These are phyloP conservation scores for Teratosphaeria pseudoeucalypti DNA, from an alignment of 2,329 filamentous ascomycete species.

Conservation along the genomic window DNA sequence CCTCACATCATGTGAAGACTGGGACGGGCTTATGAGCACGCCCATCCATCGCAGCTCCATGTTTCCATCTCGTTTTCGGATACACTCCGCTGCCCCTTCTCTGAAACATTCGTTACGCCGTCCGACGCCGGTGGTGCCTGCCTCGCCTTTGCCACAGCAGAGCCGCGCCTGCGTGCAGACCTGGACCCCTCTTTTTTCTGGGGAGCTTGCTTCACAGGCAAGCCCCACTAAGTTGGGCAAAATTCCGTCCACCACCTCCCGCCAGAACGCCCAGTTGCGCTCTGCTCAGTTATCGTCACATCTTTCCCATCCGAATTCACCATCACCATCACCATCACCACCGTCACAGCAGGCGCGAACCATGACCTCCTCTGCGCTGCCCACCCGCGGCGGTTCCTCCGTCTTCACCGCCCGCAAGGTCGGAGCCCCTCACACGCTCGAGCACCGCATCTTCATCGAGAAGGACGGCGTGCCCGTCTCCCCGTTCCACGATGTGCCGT, in stretches of 20 bases:
- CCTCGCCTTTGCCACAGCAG: neutral
- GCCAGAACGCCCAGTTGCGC: neutral
- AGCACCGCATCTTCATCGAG: slow-evolving; percentile 96
- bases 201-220: neutral
- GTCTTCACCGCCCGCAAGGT: slow-evolving; percentile 76
- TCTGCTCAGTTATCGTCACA: neutral
- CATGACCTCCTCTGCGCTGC: slow-evolving; percentile 13
- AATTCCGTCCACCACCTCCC: neutral
- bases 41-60: neutral
- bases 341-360: slow-evolving; percentile 3
- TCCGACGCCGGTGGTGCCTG: neutral
- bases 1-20: neutral
- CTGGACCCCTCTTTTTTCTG: neutral
- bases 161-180: neutral
- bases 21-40: neutral
- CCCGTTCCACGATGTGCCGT: slow-evolving; percentile 95
- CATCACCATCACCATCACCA: neutral
- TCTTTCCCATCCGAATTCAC: neutral
- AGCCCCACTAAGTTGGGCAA: neutral
- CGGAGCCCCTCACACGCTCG: slow-evolving; percentile 80
- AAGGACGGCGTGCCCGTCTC: slow-evolving; percentile 91
- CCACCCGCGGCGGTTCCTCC: slow-evolving; percentile 34
- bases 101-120: neutral
- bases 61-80: neutral
- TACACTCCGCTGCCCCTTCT: neutral